Evolutionary conservation across 2,329 filamentous ascomycete species (phyloP).

Genomic region (Dactylellina leptospora): DNA sequence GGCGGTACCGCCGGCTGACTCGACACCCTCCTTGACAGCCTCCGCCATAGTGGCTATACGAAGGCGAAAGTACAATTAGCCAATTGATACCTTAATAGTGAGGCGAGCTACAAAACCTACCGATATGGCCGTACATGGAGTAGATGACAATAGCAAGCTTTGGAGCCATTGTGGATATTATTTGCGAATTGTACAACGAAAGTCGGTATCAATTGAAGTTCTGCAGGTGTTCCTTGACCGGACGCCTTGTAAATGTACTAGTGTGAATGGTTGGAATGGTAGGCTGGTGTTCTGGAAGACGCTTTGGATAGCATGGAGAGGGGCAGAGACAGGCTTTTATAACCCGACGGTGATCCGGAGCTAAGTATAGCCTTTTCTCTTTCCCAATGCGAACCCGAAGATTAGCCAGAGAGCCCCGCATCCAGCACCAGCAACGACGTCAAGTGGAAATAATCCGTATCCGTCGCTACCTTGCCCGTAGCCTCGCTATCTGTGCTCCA

Average conservation of each 20-base stretch:
- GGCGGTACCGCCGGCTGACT: slow-evolving; percentile 81
- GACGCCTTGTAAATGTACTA: not conserved
- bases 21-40: slow-evolving; percentile 89
- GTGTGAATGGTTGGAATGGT: slow-evolving; percentile 7
- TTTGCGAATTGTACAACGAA: slow-evolving; percentile 17
- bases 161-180: slow-evolving; percentile 74
- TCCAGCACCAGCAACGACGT: slow-evolving; percentile 1
- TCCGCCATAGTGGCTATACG: slow-evolving; percentile 71
- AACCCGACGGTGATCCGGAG: too few species aligned
- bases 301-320: not conserved
- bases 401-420: slow-evolving; percentile 18
- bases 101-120: slow-evolving; percentile 11
- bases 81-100: not conserved
- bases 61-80: not conserved
- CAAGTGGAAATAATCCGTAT: slow-evolving; percentile 1
- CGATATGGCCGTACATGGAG: slow-evolving; percentile 92
- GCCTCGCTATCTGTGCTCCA: slow-evolving; percentile 5
- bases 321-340: slow-evolving; percentile 21
- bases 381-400: slow-evolving; percentile 6
- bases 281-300: slow-evolving; percentile 10
- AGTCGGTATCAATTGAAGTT: slow-evolving; percentile 15
- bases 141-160: slow-evolving; percentile 94
- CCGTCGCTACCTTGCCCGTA: too few species aligned
- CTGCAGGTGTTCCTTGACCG: slow-evolving; percentile 12
- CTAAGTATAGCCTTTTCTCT: too few species aligned